Percentiles rank a stretch among this genome's conserved stretches.
Evolutionary conservation across 2,329 filamentous ascomycete species (phyloP).

Genomic region (Arthrobotrys megalospora): DNA sequence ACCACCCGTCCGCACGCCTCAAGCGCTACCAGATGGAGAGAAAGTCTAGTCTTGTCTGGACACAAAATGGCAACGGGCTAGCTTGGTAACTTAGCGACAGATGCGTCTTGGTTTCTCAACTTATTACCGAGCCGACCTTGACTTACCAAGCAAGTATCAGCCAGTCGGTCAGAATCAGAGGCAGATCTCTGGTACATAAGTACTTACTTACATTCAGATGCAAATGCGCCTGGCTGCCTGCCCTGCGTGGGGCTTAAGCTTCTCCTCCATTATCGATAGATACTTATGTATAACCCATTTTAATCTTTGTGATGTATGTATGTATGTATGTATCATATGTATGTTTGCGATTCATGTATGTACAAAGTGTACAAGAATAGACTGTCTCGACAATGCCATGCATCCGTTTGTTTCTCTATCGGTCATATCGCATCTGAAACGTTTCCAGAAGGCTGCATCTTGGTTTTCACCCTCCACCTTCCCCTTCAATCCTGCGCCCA

Average conservation of each 20-base stretch:
- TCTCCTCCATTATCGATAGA: background rate
- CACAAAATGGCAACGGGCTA: too few relatives aligned
- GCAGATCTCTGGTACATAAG: too few relatives aligned
- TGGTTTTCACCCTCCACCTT: conserved; percentile 45
- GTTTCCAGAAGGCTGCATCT: conserved; percentile 48
- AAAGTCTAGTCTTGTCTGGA: background rate
- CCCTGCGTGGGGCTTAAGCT: conserved; percentile 7
- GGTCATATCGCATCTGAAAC: conserved; percentile 49
- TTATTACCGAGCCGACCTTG: too few relatives aligned
- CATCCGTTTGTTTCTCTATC: conserved; percentile 22
- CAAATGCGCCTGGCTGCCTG: conserved; percentile 9
- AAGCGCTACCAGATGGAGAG: conserved; percentile 45
- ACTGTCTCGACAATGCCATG: conserved; percentile 15
- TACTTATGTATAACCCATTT: too few relatives aligned
- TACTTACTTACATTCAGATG: too few relatives aligned
- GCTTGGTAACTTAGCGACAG: background rate
- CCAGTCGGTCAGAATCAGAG: too few relatives aligned
- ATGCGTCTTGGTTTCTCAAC: background rate
- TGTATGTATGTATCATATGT: background rate
- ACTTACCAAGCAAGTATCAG: too few relatives aligned
- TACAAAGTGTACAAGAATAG: conserved; percentile 12
- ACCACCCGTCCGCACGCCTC: conserved; percentile 38
- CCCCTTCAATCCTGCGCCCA: conserved; percentile 16
- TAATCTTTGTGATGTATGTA: background rate
- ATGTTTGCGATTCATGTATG: too few relatives aligned